Percentiles rank a stretch among this genome's conserved stretches.
phyloP scores from a whole-genome alignment of 2,329 filamentous ascomycete genomes.

The Sporothrix euskadiensis region DNA sequence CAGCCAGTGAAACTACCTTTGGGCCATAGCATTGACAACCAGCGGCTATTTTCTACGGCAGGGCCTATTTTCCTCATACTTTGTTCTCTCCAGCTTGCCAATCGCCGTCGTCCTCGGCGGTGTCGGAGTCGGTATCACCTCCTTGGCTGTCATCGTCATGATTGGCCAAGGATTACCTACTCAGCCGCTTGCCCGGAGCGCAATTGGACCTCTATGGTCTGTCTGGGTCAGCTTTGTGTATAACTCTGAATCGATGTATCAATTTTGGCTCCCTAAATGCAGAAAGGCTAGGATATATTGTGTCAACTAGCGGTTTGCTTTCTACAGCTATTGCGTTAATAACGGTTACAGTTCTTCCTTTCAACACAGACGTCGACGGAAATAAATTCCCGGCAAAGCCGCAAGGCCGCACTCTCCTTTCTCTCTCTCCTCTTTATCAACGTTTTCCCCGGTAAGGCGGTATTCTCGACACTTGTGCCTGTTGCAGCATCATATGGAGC shows the following conservation, averaged over 20 bases:
- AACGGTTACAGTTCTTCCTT: neutral
- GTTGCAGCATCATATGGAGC: neutral
- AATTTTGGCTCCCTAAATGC: neutral
- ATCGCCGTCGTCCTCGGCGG: neutral
- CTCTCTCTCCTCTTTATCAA: neutral
- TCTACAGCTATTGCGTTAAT: neutral
- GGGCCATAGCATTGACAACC: neutral
- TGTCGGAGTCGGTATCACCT: neutral
- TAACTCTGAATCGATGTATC: neutral
- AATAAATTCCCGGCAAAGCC: neutral
- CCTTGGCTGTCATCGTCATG: slow-evolving; percentile 17
- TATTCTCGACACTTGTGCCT: neutral
- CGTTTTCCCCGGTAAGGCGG: neutral
- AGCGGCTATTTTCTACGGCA: neutral
- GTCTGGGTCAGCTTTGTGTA: slow-evolving; percentile 3
- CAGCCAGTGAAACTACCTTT: neutral
- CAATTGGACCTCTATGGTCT: slow-evolving; percentile 4
- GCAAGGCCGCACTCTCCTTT: neutral
- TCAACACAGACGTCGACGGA: neutral
- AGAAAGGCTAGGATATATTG: neutral
- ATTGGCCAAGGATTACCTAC: slow-evolving; percentile 2
- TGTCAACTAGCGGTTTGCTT: neutral
- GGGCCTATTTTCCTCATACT: neutral
- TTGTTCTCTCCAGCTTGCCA: neutral
- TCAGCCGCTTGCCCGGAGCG: neutral